phyloP scores from a whole-genome alignment of 2,329 filamentous ascomycete species.

The Fusarium staphyleae region DNA sequence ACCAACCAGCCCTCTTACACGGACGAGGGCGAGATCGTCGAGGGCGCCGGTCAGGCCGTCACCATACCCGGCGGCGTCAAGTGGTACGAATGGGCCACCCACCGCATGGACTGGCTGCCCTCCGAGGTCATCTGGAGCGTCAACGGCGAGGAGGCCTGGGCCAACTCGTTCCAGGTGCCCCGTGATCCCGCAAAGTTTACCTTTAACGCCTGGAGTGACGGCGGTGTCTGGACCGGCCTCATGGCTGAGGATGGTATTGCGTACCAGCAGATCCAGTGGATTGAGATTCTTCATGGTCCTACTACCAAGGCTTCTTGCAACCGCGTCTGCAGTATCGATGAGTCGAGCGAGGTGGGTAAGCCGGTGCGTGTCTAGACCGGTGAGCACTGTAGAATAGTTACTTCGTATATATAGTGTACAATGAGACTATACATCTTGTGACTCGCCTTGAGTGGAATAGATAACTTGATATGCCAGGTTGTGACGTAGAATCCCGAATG shows the following conservation, averaged over 20 bases:
- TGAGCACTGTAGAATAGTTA: too few species aligned
- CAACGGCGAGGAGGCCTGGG: slow-evolving; percentile 55
- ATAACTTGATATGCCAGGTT: too few species aligned
- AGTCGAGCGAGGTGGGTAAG: slow-evolving; percentile 47
- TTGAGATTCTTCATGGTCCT: slow-evolving; percentile 61
- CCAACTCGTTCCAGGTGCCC: slow-evolving; percentile 62
- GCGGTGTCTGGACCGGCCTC: slow-evolving; percentile 62
- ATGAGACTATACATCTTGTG: too few species aligned
- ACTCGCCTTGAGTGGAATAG: too few species aligned
- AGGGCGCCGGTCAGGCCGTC: slow-evolving; percentile 53
- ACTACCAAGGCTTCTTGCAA: slow-evolving; percentile 36
- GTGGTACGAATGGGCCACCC: slow-evolving; percentile 62
- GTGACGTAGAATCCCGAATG: too few species aligned
- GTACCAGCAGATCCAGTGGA: slow-evolving; percentile 66
- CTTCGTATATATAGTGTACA: too few species aligned
- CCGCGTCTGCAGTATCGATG: slow-evolving; percentile 36
- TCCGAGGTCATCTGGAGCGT: slow-evolving; percentile 62
- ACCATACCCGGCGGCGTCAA: slow-evolving; percentile 51
- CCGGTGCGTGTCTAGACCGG: slow-evolving; percentile 43
- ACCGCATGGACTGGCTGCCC: slow-evolving; percentile 66
- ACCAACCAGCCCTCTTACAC: slow-evolving; percentile 65
- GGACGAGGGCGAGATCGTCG: slow-evolving; percentile 52
- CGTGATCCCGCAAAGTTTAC: slow-evolving; percentile 57
- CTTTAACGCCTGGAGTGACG: slow-evolving; percentile 67
- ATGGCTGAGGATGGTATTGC: slow-evolving; percentile 59